Evolutionary conservation across 2,329 filamentous ascomycete genomes (phyloP), one percentile per base, ranked within the genome.

Genomic region (Paracoccidioides brasiliensis): DNA sequence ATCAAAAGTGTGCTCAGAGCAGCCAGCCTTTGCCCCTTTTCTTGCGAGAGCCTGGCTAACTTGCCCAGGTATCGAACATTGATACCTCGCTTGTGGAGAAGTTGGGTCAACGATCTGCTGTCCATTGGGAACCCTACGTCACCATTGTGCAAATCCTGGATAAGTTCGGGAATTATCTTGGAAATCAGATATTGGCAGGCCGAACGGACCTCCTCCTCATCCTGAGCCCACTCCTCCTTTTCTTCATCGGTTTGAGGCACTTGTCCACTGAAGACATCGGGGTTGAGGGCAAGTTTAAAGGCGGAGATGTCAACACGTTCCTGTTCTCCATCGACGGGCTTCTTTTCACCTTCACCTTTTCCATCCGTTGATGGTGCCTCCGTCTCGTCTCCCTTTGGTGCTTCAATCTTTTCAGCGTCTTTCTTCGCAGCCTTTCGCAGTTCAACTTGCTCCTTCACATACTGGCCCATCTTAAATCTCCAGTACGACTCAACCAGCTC

Each of bases 121-220:
- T 98, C 94, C 89, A 97, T 96, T 10, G 93, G 93, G 76, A 97
- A 97, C 64, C 91, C 93, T 62, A 95, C 85, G 63, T 98, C 91
- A 5, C 89, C 90, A 61, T 95, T 88, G 67, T 86, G 85, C 57
- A 98, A 80, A 65, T 98, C 91, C 59, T 85, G 83, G 56, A 97
- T 73, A 56, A 98, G 78, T 55, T 86, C 82, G n/a, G 91, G 90
- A 61, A 98, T 86, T 55, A 89, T 81, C 58, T 85, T 84, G 7
- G 83, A 78, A 7, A 82, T 82, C 52, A 98, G 78, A 70, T 86
- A 90, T 54, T 82, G 77, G 73, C 90, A 93, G 35, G 89, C 89
- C 56, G 85, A 82, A 60, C 88, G 85, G 52, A 98, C 91, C 56
- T 94, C 88, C 63, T 85, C 80, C 75, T 98, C 93, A 64, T 98